Evolutionary conservation across 192 early-diverging fungal species (phyloP).

Genomic region (Linnemannia zychae): DNA sequence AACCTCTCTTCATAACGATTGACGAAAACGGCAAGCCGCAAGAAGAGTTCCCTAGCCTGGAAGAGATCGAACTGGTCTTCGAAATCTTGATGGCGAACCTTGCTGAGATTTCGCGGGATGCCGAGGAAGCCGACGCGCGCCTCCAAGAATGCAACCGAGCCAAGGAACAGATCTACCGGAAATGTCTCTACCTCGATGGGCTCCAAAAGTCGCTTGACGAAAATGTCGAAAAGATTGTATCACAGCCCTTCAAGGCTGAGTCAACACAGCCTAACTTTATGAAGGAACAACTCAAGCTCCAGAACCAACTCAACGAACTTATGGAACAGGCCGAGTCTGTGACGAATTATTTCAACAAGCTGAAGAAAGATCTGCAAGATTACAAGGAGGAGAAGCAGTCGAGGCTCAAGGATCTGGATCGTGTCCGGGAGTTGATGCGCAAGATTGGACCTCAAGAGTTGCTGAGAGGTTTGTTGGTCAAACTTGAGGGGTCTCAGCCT

Average conservation of each 20-base stretch:
- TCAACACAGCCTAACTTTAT: slow-evolving; percentile 40
- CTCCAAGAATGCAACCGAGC: slow-evolving; percentile 49
- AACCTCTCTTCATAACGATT: slow-evolving; percentile 32
- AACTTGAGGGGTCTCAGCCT: slow-evolving; percentile 37
- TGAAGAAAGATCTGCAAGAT: slow-evolving; percentile 53
- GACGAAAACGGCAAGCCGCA: slow-evolving; percentile 30
- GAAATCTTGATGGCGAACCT: slow-evolving; percentile 67
- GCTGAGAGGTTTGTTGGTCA: slow-evolving; percentile 58
- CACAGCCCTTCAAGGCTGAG: slow-evolving; percentile 48
- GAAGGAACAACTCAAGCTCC: slow-evolving; percentile 51
- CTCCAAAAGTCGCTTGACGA: slow-evolving; percentile 39
- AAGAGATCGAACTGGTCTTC: slow-evolving; percentile 65
- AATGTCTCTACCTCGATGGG: slow-evolving; percentile 56
- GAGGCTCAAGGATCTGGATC: slow-evolving; percentile 47
- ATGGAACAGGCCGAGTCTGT: slow-evolving; percentile 56
- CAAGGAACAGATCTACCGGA: slow-evolving; percentile 64
- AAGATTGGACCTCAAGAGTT: slow-evolving; percentile 62
- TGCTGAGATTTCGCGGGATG: slow-evolving; percentile 64
- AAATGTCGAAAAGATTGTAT: slow-evolving; percentile 51
- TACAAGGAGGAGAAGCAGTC: slow-evolving; percentile 57
- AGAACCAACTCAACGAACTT: slow-evolving; percentile 40
- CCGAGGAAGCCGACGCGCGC: slow-evolving; percentile 54
- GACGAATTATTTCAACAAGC: slow-evolving; percentile 40
- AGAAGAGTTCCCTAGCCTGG: slow-evolving; percentile 40
- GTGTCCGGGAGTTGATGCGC: slow-evolving; percentile 51